Base-by-base conservation (phyloP, 2,329 filamentous ascomycete genomes). In the Venturiaceae sp. region DNA sequence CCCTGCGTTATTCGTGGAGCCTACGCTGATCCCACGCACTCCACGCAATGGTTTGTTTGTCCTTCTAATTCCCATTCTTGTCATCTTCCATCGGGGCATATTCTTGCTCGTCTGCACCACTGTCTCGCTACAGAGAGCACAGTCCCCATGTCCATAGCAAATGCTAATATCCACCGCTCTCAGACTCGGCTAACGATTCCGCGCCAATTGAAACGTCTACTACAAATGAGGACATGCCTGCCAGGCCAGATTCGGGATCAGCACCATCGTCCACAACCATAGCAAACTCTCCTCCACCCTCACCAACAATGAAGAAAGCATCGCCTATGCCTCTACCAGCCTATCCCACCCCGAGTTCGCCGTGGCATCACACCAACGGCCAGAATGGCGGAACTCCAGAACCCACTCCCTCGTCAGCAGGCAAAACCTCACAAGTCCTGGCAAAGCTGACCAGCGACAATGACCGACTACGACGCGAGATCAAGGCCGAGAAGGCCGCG, bases 381-480 rank as follows among this genome's bases (percentile, higher is more conserved):
- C n/a, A 19, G 23, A 46, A 50, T 36, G 34, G 46, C 28, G 26
- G 14, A 2, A 23, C 53, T 14, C 21, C 57, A 26, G 28, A 57
- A 28, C 14, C 55, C 32, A 52, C 58, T 19, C 30, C 58, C 23
- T 23, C 44, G n/a, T 11, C 58, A 21, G 32, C 58, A 16, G 55
- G 54, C 3, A 57, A 58, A 21, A 58, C 54, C 3, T 60, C 58
- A 52, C 54, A 54, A n/a, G 59, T 59, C 14, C 90, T 91, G 70
- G 88, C 90, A 72, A 81, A 82, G 65, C 78, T 91, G 39, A 87
- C 89, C 70, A 84, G 84, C 55, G 87, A 90, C 66, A 89, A 89
- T 64, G 87, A 90, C 66, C 79, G 83, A 47, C 75, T 90, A 46
- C 87, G 87, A 66, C 80, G 87, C 47, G 86, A 90, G 62, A 62